phyloP scores from a whole-genome alignment of 1,284 basidiomycete genomes.

The Volvariella volvacea region DNA sequence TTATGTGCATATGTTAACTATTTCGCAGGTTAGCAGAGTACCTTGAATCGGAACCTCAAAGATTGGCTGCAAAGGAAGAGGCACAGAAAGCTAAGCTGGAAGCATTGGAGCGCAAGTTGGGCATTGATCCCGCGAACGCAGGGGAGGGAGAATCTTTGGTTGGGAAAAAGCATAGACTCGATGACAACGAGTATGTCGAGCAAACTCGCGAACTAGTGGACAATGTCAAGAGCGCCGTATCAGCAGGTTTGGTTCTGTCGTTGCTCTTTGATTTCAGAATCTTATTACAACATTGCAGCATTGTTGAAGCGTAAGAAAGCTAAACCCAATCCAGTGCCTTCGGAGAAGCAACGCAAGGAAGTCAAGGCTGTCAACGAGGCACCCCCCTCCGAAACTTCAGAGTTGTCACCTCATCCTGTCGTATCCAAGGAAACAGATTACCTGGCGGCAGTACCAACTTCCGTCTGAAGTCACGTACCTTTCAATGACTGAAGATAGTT shows the following conservation, averaged over 20 bases:
- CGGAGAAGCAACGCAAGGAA: too few species aligned
- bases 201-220: conserved; percentile 91
- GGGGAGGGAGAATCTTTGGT: conserved; percentile 19
- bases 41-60: conserved; percentile 78
- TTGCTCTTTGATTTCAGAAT: neutral
- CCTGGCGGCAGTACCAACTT: too few species aligned
- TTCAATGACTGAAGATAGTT: too few species aligned
- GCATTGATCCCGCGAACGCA: conserved; percentile 41
- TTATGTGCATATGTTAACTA: conserved; percentile 8
- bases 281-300: conserved; percentile 23
- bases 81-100: conserved; percentile 84
- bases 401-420: too few species aligned
- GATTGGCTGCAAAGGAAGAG: conserved; percentile 74
- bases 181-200: conserved; percentile 90
- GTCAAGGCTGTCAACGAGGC: too few species aligned
- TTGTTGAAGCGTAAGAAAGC: too few species aligned
- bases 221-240: conserved; percentile 87
- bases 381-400: too few species aligned
- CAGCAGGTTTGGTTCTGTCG: conserved; percentile 35
- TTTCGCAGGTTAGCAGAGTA: conserved; percentile 76
- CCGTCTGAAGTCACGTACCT: too few species aligned
- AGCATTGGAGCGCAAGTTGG: conserved; percentile 75
- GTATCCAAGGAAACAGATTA: too few species aligned
- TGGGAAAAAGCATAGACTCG: conserved; percentile 83
- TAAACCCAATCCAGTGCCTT: too few species aligned